phyloP scores from a whole-genome alignment of 2,329 filamentous ascomycete species.

The Gremmenia infestans region DNA sequence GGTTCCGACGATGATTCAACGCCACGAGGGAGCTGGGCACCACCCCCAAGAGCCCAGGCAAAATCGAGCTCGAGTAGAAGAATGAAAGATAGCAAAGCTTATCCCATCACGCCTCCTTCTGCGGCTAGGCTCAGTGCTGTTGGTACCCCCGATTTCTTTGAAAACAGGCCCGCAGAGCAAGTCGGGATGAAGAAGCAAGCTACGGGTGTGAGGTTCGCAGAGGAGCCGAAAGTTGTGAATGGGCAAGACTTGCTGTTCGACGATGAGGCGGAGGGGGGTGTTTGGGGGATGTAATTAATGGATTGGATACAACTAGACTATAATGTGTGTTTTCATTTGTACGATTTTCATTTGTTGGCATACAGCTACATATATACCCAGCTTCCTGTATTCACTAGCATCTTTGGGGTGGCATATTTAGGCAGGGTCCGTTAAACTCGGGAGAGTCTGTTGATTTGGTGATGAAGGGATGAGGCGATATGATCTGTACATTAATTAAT shows the following conservation, averaged over 20 bases:
- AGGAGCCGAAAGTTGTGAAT: conserved; percentile 12
- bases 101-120: conserved; percentile 20
- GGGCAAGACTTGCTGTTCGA: conserved; percentile 13
- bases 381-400: neutral
- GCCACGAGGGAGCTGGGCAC: conserved; percentile 18
- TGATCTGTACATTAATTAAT: neutral
- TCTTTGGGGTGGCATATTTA: neutral
- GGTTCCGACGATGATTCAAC: conserved; percentile 28
- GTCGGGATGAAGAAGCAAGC: conserved; percentile 8
- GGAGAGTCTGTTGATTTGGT: neutral
- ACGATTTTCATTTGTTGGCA: neutral
- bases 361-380: conserved; percentile 1
- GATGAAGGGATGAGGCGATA: neutral
- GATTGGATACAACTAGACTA: neutral
- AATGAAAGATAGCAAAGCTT: conserved; percentile 1
- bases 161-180: neutral
- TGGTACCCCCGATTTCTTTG: conserved; percentile 7
- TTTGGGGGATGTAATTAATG: conserved; percentile 15
- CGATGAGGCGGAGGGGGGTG: conserved; percentile 11
- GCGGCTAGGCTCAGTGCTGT: conserved; percentile 24
- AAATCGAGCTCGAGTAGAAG: conserved; percentile 15
- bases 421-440: neutral
- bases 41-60: conserved; percentile 6
- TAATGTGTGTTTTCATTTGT: conserved; percentile 2
- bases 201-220: conserved; percentile 17